Evolutionary conservation across 2,329 filamentous ascomycete genomes (phyloP).

Genomic region (Biscogniauxia marginata): DNA sequence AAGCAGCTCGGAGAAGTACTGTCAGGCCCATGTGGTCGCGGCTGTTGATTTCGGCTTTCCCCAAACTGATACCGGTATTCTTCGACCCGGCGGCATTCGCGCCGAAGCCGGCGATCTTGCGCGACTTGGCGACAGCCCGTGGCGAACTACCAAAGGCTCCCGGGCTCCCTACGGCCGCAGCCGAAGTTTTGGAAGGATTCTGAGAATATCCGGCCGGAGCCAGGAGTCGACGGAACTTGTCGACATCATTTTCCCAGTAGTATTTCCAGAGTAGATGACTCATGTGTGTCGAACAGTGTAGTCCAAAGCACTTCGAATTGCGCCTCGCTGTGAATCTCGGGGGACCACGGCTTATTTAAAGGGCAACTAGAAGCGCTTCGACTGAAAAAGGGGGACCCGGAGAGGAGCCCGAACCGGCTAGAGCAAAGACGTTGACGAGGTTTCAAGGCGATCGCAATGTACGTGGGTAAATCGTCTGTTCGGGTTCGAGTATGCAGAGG

Average conservation of each 20-base stretch:
- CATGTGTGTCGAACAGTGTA: conserved; percentile 62
- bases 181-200: conserved; percentile 54
- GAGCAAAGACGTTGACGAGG: conserved; percentile 1
- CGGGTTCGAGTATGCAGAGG: not conserved
- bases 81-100: conserved; percentile 44
- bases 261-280: conserved; percentile 96
- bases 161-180: conserved; percentile 38
- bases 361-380: conserved; percentile 49
- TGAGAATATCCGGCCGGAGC: conserved; percentile 61
- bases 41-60: conserved; percentile 73
- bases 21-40: conserved; percentile 81
- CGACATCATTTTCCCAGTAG: conserved; percentile 97
- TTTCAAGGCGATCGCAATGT: not conserved
- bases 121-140: conserved; percentile 46
- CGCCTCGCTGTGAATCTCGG: conserved; percentile 87
- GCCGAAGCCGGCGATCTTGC: conserved; percentile 52
- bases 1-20: conserved; percentile 78
- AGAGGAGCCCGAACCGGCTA: conserved; percentile 7
- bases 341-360: conserved; percentile 92
- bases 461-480: not conserved
- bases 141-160: conserved; percentile 49
- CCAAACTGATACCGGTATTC: conserved; percentile 41
- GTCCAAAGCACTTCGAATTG: conserved; percentile 54
- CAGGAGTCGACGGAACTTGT: conserved; percentile 86
- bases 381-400: conserved; percentile 11